These are phyloP conservation scores for Eimeria acervulina DNA, from an alignment of 169 alveolate genomes.

Conservation along the genomic window DNA sequence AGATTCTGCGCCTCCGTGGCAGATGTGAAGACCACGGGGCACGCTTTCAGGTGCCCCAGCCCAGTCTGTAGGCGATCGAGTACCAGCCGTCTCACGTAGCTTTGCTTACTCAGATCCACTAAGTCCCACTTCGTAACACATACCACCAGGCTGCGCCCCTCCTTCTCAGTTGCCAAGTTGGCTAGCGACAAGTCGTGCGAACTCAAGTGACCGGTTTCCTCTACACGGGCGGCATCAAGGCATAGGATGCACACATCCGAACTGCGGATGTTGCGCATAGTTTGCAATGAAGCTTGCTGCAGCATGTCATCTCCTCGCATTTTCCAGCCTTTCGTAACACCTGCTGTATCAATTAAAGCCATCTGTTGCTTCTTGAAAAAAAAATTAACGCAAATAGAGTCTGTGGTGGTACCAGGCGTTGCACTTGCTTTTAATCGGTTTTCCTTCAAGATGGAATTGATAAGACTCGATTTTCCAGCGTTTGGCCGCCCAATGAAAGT, in stretches of 20 bases:
- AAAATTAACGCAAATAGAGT: slow-evolving; percentile 87
- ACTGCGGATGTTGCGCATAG: slow-evolving; percentile 80
- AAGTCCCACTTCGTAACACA: slow-evolving; percentile 86
- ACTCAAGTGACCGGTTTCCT: slow-evolving; percentile 76
- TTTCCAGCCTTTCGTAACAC: slow-evolving; percentile 87
- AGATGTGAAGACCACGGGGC: slow-evolving; percentile 84
- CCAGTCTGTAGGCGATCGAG: slow-evolving; percentile 83
- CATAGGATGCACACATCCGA: slow-evolving; percentile 84
- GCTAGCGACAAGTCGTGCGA: slow-evolving; percentile 83
- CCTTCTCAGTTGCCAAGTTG: slow-evolving; percentile 82
- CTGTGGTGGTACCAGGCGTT: slow-evolving; percentile 91
- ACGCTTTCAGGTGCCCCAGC: slow-evolving; percentile 82
- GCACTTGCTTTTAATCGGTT: slow-evolving; percentile 88
- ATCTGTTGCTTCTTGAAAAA: slow-evolving; percentile 88
- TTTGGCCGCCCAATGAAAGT: slow-evolving; percentile 88
- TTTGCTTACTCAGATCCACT: slow-evolving; percentile 42
- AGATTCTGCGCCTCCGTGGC: slow-evolving; percentile 82
- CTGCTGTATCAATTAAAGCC: slow-evolving; percentile 91
- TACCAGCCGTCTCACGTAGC: slow-evolving; percentile 55
- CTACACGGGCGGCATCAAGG: slow-evolving; percentile 77
- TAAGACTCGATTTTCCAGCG: slow-evolving; percentile 91
- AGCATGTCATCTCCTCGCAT: slow-evolving; percentile 80
- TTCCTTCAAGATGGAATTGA: slow-evolving; percentile 89
- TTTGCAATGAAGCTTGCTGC: slow-evolving; percentile 80
- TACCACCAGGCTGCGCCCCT: slow-evolving; percentile 83